Evolutionary conservation across 192 early-diverging fungal species (phyloP), one percentile per base, ranked within the genome.

Genomic region (Phlyctochytrium bullatum): DNA sequence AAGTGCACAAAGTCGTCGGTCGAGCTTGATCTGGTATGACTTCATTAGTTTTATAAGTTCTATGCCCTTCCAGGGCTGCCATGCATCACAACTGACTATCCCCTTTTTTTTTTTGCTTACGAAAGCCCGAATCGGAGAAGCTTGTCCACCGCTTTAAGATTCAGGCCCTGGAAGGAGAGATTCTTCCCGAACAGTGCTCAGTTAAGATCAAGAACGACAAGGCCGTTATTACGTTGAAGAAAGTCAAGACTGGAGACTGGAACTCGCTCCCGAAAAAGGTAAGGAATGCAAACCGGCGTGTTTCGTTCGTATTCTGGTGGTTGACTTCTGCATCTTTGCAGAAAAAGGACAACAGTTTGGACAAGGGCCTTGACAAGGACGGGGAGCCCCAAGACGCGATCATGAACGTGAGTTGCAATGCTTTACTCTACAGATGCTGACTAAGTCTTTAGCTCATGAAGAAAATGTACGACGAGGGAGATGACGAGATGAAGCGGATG

Each of bases 401-500:
- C 40, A 50, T 50, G 40, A n/a, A 50, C n/a, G n/a, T n/a, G n/a
- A n/a, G n/a, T n/a, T n/a, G n/a, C n/a, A n/a, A n/a, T n/a, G n/a
- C n/a, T n/a, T n/a, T n/a, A n/a, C n/a, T n/a, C n/a, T n/a, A n/a
- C n/a, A n/a, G n/a, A n/a, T n/a, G n/a, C n/a, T n/a, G n/a, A n/a
- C n/a, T n/a, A n/a, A n/a, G n/a, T n/a, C n/a, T n/a, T n/a, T n/a
- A n/a, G n/a, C 40, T 50, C 40, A 50, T 50, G 40, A 50, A 50
- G 40, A 50, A 50, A n/a, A 50, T 50, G 40, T 50, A 50, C 40
- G n/a, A 10, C 40, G 40, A 20, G 40, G 20, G 40, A 27, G 54
- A 57, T 28, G 54, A 57, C 27, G 54, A 57, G 20, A 57, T 57
- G 54, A 57, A 57, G 54, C 10, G n/a, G 40, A 50, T 50, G 40